phyloP scores from a whole-genome alignment of 768 basidiomycete species.

The Russula dissimulans region DNA sequence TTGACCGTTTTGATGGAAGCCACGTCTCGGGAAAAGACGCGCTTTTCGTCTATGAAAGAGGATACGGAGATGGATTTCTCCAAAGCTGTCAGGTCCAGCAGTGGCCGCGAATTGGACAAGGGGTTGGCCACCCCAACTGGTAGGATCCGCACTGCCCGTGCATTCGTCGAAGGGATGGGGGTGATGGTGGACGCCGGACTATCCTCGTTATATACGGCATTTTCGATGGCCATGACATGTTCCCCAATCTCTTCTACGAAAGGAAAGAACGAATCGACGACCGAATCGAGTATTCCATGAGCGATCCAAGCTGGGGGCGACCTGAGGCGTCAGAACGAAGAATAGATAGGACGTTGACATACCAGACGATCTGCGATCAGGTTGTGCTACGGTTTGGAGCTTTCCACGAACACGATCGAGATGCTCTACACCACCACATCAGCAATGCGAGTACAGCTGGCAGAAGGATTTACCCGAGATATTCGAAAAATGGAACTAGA shows the following conservation, averaged over 20 bases:
- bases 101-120: not conserved
- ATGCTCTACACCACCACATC: constrained; percentile 45
- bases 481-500: constrained; percentile 84
- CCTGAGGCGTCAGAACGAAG: not conserved
- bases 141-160: not conserved
- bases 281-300: constrained; percentile 83
- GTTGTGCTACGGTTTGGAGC: constrained; percentile 53
- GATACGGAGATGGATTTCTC: not conserved
- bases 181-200: not conserved
- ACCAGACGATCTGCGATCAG: constrained; percentile 67
- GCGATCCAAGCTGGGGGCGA: constrained; percentile 75
- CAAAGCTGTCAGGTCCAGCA: not conserved
- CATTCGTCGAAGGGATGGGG: not conserved
- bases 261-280: constrained; percentile 91
- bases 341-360: constrained; percentile 17
- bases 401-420: constrained; percentile 65
- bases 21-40: not conserved
- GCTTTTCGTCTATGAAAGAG: constrained; percentile 5
- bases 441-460: constrained; percentile 4
- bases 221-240: constrained; percentile 37
- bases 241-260: constrained; percentile 73
- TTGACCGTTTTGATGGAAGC: constrained; percentile 3
- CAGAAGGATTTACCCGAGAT: constrained; percentile 45
- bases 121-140: not conserved
- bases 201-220: constrained; percentile 43